Conservation (phyloP, 2,329 filamentous ascomycete genomes). For the Sordariomycetes sp. region DNA sequence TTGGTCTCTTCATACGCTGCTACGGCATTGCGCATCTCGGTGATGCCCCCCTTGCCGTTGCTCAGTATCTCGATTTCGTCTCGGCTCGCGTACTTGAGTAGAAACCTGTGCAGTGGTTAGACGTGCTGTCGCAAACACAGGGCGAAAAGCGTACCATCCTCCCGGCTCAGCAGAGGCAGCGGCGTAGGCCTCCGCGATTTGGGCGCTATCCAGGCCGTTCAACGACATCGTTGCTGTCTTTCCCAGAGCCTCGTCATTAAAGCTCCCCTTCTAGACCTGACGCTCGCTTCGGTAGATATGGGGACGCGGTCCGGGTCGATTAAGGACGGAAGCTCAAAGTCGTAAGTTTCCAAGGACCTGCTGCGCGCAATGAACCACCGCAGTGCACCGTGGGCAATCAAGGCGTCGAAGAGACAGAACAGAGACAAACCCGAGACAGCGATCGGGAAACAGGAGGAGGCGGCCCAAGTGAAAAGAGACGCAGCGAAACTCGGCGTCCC, state of each 20-base stretch:
- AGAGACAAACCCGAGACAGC: too few relatives aligned
- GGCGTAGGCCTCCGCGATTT: constrained; percentile 79
- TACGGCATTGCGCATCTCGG: constrained; percentile 73
- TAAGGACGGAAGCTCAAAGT: too few relatives aligned
- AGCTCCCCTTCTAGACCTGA: too few relatives aligned
- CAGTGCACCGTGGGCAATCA: too few relatives aligned
- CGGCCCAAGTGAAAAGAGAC: too few relatives aligned
- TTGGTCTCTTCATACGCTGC: constrained; percentile 73
- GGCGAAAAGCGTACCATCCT: constrained; percentile 66
- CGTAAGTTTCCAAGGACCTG: too few relatives aligned
- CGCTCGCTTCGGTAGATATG: too few relatives aligned
- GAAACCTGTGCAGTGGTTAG: constrained; percentile 57
- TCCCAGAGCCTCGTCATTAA: background rate
- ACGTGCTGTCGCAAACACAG: background rate
- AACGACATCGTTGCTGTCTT: constrained; percentile 62
- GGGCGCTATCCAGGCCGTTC: constrained; percentile 80
- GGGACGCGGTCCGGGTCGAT: too few relatives aligned
- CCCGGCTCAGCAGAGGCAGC: constrained; percentile 71
- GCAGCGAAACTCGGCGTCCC: too few relatives aligned
- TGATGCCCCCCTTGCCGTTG: constrained; percentile 71
- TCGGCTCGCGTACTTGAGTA: constrained; percentile 82
- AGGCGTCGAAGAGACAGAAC: too few relatives aligned
- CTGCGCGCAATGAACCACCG: too few relatives aligned
- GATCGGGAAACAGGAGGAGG: too few relatives aligned
- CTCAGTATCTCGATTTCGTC: constrained; percentile 77